Evolutionary conservation across 345 rosid species (phyloP).

Genomic region (Lepidium aucheri): DNA sequence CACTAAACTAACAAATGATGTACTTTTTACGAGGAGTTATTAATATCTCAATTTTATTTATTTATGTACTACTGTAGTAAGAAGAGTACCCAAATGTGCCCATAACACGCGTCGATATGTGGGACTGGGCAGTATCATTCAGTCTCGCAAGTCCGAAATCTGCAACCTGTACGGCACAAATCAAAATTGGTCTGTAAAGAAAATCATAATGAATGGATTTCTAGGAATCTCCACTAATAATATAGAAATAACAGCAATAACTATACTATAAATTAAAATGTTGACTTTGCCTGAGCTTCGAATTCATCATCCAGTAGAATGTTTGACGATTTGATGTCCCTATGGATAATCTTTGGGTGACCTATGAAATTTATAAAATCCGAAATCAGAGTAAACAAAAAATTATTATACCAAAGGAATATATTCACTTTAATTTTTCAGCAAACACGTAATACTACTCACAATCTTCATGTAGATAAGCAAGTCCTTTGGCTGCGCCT

Average conservation of each 20-base stretch:
- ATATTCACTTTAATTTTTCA: not conserved
- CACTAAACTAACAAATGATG: not conserved
- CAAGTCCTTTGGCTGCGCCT: constrained; percentile 80
- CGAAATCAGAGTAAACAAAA: not conserved
- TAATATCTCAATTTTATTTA: no score
- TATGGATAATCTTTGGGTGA: constrained; percentile 64
- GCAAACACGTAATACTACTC: constrained; percentile 7
- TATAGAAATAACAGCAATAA: not conserved
- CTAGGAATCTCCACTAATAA: not conserved
- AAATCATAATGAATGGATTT: constrained; percentile 4
- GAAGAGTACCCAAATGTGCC: constrained; percentile 82
- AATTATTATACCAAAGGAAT: not conserved
- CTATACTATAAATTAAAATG: not conserved
- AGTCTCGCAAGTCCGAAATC: constrained; percentile 97
- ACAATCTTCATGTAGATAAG: constrained; percentile 78
- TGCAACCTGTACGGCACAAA: constrained; percentile 52
- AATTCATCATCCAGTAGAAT: constrained; percentile 57
- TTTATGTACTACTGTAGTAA: no score
- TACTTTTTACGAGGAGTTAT: no score
- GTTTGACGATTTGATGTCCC: constrained; percentile 71
- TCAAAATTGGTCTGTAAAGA: constrained; percentile 5
- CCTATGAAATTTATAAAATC: constrained; percentile 18
- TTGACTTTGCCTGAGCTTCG: constrained; percentile 38
- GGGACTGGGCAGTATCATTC: constrained; percentile 62
- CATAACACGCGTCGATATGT: constrained; percentile 97